Evolutionary conservation across 768 basidiomycete genomes (phyloP), one percentile per base, ranked within the genome.

Genomic region (Mycena maculata): DNA sequence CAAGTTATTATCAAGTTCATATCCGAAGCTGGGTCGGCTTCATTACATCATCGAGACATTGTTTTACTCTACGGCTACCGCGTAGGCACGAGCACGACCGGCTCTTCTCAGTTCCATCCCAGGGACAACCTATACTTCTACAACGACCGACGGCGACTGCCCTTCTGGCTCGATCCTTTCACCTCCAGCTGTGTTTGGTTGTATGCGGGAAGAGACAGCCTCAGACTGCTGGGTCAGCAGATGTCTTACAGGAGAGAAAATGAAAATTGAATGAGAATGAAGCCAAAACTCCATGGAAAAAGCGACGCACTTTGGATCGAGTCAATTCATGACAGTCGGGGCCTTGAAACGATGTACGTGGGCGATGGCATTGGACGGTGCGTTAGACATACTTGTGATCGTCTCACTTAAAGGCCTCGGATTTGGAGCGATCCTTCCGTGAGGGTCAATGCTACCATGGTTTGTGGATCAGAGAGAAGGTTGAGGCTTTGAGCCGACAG

Each of bases 281-380:
- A 33, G 50, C 30, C 31, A 52, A 52, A 52, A 52, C n/a, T n/a
- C 33, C 50, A 52, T 22, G 50, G 30, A 33, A 52, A 52, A 52
- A 52, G 50, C 30, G n/a, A 33, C 16, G 50, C 50, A 52, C 30
- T 31, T 22, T 52, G 50, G 30, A 52, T 52, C 50, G 50, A 52
- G 30, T 31, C 50, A 52, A 20, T 31, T 52, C 50, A 47, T 47
- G 45, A 22, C n/a, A 47, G 45, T 47, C 45, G 30, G 50, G 50
- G 30, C n/a, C 28, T 52, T 31, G 16, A 52, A 31, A 52, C 30
- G 30, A 52, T 33, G 30, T 31, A 20, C 15, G 47, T 27, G n/a
- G n/a, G n/a, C n/a, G n/a, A n/a, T n/a, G n/a, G n/a, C n/a, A n/a
- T n/a, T n/a, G n/a, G n/a, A 48, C 47, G 47, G 28, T 30, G 50